Conservation (phyloP, 2,329 filamentous ascomycete genomes). For the Colletotrichum graminicola region DNA sequence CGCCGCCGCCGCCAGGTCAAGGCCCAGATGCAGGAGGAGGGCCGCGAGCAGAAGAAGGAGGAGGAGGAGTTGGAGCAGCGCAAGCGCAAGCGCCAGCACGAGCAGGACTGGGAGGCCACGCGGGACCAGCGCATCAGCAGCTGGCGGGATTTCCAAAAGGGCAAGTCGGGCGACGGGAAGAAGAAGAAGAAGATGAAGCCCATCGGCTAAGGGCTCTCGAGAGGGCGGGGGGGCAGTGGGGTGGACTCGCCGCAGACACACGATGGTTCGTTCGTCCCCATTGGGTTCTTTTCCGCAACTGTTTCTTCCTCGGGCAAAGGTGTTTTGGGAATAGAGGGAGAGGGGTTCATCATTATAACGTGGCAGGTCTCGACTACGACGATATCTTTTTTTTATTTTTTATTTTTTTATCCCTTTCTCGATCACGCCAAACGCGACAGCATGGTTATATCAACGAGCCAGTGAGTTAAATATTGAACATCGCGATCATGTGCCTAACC, state of each 20-base stretch:
- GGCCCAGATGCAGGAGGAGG: slow-evolving; percentile 96
- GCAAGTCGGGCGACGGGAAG: slow-evolving; percentile 63
- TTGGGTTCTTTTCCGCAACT: not conserved
- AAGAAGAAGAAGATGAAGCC: slow-evolving; percentile 76
- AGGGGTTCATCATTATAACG: slow-evolving; percentile 16
- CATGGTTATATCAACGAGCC: slow-evolving; percentile 23
- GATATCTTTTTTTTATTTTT: not conserved
- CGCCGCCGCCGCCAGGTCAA: slow-evolving; percentile 86
- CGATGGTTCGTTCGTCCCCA: not conserved
- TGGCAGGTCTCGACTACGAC: slow-evolving; percentile 35
- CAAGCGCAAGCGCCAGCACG: slow-evolving; percentile 90
- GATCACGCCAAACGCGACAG: slow-evolving; percentile 11
- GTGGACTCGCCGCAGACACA: too few species aligned
- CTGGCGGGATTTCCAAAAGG: slow-evolving; percentile 93
- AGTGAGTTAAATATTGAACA: slow-evolving; percentile 42
- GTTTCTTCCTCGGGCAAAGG: not conserved
- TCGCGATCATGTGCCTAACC: slow-evolving; percentile 41
- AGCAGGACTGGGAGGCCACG: slow-evolving; percentile 95
- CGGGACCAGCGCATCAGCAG: slow-evolving; percentile 91
- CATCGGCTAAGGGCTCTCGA: slow-evolving; percentile 59
- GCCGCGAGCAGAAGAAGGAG: slow-evolving; percentile 84
- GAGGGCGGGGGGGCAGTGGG: not conserved
- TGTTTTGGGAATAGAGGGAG: not conserved
- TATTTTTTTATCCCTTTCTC: not conserved
- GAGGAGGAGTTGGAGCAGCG: slow-evolving; percentile 86